A percentile compares a stretch with the other conserved stretches of the same genome.
These are phyloP conservation scores for Chlorencoelia australis DNA, from an alignment of 2,329 filamentous ascomycete species.

Conservation along the genomic window DNA sequence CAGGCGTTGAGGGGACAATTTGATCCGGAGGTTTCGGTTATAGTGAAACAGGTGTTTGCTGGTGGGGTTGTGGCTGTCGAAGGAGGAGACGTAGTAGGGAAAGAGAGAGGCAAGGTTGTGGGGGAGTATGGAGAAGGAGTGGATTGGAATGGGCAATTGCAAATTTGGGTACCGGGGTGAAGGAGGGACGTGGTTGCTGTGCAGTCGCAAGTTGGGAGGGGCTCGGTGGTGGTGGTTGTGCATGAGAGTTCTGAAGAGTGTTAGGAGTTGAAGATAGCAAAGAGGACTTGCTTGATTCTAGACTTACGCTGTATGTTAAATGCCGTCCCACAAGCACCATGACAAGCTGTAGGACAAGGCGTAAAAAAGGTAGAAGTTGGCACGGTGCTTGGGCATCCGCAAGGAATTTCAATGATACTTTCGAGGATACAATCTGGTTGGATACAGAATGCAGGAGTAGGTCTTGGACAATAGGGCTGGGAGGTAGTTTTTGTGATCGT, in stretches of 20 bases:
- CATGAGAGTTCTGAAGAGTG: neutral
- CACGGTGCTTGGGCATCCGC: constrained; percentile 18
- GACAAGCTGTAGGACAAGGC: constrained; percentile 14
- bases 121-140: neutral
- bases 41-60: constrained; percentile 6
- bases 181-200: neutral
- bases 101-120: too few species aligned
- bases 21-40: constrained; percentile 9
- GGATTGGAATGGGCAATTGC: neutral
- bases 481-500: constrained; percentile 17
- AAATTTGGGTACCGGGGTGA: neutral
- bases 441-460: constrained; percentile 1
- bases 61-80: neutral
- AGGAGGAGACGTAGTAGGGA: neutral
- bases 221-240: neutral
- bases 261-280: neutral
- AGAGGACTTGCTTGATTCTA: neutral
- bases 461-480: constrained; percentile 9
- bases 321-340: constrained; percentile 9
- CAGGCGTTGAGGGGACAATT: constrained; percentile 7
- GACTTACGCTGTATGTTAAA: constrained; percentile 2
- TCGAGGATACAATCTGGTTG: constrained; percentile 15
- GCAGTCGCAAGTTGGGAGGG: neutral
- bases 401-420: constrained; percentile 14
- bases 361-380: constrained; percentile 16